Conservation (phyloP, 257 asterid species). For the Solanum pinnatisectum region DNA sequence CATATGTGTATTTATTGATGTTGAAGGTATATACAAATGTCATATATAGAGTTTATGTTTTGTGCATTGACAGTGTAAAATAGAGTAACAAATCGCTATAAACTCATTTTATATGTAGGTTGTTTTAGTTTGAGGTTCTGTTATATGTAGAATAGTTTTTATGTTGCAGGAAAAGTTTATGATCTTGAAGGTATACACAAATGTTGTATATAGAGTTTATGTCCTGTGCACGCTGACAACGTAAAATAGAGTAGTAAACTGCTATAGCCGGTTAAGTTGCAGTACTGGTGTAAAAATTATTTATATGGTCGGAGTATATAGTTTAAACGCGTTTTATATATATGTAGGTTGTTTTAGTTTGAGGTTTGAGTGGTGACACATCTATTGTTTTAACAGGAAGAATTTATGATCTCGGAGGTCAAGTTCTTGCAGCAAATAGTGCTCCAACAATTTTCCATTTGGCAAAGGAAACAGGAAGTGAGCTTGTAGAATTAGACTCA, state of each 20-base stretch:
- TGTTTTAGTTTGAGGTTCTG: background rate
- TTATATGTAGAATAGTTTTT: background rate
- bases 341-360: background rate
- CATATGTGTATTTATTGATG: background rate
- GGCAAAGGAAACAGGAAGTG: conserved; percentile 60
- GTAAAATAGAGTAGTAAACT: background rate
- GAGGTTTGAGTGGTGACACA: background rate
- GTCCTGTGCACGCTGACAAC: background rate
- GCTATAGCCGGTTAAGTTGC: background rate
- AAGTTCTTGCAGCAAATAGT: conserved; percentile 81
- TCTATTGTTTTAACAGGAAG: conserved; percentile 35
- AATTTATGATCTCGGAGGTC: conserved; percentile 82
- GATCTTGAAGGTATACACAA: background rate
- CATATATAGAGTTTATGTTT: background rate
- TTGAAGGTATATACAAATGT: background rate
- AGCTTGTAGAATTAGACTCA: conserved; percentile 61
- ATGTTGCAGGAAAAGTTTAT: background rate
- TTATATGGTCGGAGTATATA: background rate
- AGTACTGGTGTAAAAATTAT: background rate
- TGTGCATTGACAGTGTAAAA: background rate
- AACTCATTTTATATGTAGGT: background rate
- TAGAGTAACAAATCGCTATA: background rate
- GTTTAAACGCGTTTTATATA: background rate
- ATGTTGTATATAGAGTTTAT: background rate
- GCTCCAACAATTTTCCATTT: conserved; percentile 67